Evolutionary conservation across 179 eudicot genomes (phyloP), one percentile per base, ranked within the genome.

Genomic region (Silene coronaria): DNA sequence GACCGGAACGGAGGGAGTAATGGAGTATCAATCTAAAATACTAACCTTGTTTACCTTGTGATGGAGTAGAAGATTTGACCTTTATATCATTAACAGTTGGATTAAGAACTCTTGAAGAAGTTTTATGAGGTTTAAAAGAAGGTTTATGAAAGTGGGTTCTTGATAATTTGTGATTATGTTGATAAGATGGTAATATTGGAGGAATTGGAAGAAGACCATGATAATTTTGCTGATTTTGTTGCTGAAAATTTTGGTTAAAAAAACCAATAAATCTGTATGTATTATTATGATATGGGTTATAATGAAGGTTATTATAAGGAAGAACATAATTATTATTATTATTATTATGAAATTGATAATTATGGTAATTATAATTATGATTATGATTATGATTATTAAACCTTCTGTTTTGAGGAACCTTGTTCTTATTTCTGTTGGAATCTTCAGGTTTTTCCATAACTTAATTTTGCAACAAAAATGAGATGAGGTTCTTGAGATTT

Each of bases 381-480:
- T 70, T 23, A 45, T 75, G 21, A 19, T 75, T 53, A 22, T 74
- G 76, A 70, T 77, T 69, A 66, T 76, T 62, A 67, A 36, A 75
- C 22, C 70, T 79, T 23, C 77, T 86, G 65, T 79, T 64, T 76
- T 87, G 89, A 46, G 87, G 85, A 32, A 62, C 78, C 75, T 80
- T 80, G 73, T 82, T 90, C 61, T 58, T 91, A 74, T 61, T 84
- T 55, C 46, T 67, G 73, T 79, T 85, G 65, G 90, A 77, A 27
- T 87, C 80, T 75, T 89, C 80, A 76, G 86, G 84, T 79, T 89
- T 88, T 79, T 92, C 97, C 96, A 89, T 91, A 62, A 66, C 77
- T 46, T 77, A 53, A 68, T 64, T 38, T 69, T 63, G 30, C 55
- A 36, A 71, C 61, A 72, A 75, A 45, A 46, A 38, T n/a, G 73